Conservation (phyloP, 2,329 filamentous ascomycete species). For the Neonectria punicea region DNA sequence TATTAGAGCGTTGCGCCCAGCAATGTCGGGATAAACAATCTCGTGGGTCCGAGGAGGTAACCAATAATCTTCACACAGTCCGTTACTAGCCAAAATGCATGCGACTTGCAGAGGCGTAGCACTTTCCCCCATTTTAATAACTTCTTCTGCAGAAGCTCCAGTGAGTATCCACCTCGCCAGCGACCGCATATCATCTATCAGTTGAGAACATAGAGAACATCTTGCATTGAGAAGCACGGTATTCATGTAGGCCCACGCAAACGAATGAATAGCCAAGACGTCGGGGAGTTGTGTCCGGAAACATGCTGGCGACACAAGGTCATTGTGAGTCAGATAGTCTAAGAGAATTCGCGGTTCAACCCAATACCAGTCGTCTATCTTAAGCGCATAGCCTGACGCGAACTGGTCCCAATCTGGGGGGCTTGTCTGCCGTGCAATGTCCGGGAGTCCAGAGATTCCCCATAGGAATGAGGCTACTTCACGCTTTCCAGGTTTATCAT, state of each 20-base stretch:
- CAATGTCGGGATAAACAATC: not conserved
- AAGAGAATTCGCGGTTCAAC: not conserved
- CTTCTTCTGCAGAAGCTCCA: not conserved
- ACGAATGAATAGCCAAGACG: not conserved
- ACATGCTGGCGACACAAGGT: not conserved
- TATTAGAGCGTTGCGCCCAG: not conserved
- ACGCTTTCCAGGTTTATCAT: not conserved
- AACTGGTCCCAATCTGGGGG: not conserved
- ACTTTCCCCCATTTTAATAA: not conserved
- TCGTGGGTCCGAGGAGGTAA: not conserved
- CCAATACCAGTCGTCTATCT: not conserved
- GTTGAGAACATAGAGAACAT: not conserved
- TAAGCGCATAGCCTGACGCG: not conserved
- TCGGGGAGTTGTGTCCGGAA: not conserved
- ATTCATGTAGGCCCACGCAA: not conserved
- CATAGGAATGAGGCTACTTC: not conserved
- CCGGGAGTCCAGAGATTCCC: not conserved
- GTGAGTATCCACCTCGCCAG: not conserved
- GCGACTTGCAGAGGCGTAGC: not conserved
- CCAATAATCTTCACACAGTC: not conserved
- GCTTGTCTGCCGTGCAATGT: not conserved
- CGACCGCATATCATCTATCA: not conserved
- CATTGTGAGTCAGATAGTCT: not conserved
- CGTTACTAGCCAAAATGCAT: not conserved
- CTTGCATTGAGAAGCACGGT: not conserved